Percentiles rank a stretch among this genome's conserved stretches.
phyloP scores from a whole-genome alignment of 805 yeast genomes.

The Ogataea methanolica region DNA sequence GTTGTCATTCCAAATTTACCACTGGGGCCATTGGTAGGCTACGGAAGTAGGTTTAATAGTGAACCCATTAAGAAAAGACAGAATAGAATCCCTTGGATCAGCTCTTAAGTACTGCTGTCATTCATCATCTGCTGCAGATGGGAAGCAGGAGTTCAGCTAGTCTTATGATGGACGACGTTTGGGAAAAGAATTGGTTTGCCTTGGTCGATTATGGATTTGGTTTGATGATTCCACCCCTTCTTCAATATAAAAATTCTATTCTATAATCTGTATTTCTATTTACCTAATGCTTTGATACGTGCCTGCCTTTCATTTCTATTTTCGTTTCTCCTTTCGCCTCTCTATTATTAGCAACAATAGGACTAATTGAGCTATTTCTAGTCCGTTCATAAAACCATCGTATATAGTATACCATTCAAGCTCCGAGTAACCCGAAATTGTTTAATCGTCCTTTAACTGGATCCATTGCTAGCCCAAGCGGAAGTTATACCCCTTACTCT shows the following conservation, averaged over 20 bases:
- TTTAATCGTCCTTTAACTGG: no score
- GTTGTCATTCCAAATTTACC: constrained; percentile 87
- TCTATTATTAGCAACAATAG: no score
- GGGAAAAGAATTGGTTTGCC: constrained; percentile 45
- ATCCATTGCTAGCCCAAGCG: no score
- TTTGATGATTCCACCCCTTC: not conserved
- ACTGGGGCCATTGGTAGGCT: constrained; percentile 62
- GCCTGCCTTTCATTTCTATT: not conserved
- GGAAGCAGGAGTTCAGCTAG: constrained; percentile 73
- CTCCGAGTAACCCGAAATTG: no score
- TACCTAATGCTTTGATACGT: not conserved
- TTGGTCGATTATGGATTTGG: not conserved
- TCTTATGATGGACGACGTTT: constrained; percentile 81
- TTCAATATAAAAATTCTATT: not conserved
- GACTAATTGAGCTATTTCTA: no score
- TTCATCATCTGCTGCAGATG: constrained; percentile 89
- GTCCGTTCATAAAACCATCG: no score
- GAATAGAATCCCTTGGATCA: constrained; percentile 83
- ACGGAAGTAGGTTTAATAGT: constrained; percentile 68
- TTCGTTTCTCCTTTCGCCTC: no score
- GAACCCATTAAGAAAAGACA: constrained; percentile 65
- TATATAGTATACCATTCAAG: no score
- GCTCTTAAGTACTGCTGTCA: constrained; percentile 74
- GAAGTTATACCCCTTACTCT: no score
- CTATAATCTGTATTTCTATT: not conserved